Percentiles rank a stretch among this genome's conserved stretches.
Evolutionary conservation across 2,329 filamentous ascomycete genomes (phyloP).

Genomic region (Aureobasidium pullulans): DNA sequence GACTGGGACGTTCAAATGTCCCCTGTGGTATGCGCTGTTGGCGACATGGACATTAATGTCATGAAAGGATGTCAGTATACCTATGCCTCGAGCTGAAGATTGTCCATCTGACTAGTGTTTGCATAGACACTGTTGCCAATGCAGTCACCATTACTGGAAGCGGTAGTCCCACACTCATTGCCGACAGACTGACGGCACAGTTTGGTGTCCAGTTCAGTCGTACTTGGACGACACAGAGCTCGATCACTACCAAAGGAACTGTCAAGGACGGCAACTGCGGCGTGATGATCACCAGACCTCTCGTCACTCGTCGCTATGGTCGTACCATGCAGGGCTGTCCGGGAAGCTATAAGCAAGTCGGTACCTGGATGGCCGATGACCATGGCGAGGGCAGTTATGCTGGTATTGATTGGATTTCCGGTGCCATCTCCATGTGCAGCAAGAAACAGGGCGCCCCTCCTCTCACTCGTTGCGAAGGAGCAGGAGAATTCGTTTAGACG

Average conservation of each 20-base stretch:
- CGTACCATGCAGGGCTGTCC: conserved; percentile 17
- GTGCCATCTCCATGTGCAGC: conserved; percentile 17
- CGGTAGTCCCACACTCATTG: neutral
- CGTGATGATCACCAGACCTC: conserved; percentile 18
- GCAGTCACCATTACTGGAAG: neutral
- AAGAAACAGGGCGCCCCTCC: conserved; percentile 17
- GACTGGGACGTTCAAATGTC: conserved; percentile 20
- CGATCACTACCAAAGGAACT: conserved; percentile 16
- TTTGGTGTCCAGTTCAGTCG: conserved; percentile 12
- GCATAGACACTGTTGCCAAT: conserved; percentile 12
- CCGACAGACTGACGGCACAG: neutral
- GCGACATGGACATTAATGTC: conserved; percentile 13
- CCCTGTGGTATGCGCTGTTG: conserved; percentile 14
- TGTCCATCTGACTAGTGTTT: neutral
- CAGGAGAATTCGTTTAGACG: conserved; percentile 5
- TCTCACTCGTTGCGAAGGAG: conserved; percentile 18
- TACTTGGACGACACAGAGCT: conserved; percentile 11
- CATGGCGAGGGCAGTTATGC: conserved; percentile 15
- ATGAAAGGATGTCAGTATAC: conserved; percentile 7
- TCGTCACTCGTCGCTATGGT: conserved; percentile 20
- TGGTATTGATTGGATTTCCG: conserved; percentile 17
- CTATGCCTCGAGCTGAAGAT: neutral
- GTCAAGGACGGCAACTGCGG: conserved; percentile 15
- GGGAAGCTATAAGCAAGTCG: conserved; percentile 15
- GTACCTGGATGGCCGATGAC: conserved; percentile 20